Percentiles rank a stretch among this genome's conserved stretches.
phyloP scores from a whole-genome alignment of 169 alveolate species.

The Plasmodium blacklocki region DNA sequence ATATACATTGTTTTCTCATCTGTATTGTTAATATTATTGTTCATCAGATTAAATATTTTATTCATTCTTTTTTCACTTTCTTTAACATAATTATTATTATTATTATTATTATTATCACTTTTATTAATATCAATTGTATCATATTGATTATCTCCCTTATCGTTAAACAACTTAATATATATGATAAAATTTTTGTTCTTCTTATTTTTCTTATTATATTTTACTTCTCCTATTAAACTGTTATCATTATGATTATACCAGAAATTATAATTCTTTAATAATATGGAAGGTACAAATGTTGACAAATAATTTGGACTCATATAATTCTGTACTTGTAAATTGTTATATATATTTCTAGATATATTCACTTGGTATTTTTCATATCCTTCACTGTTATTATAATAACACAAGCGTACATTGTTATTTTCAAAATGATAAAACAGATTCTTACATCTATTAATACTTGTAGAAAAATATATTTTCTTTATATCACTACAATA shows the following conservation, averaged over 20 bases:
- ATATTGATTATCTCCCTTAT: not conserved
- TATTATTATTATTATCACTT: not conserved
- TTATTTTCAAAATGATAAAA: conserved; percentile 76
- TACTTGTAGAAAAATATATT: conserved; percentile 53
- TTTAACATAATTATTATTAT: not conserved
- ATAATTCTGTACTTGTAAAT: conserved; percentile 61
- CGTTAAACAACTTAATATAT: conserved; percentile 27
- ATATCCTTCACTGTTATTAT: conserved; percentile 34
- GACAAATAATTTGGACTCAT: conserved; percentile 46
- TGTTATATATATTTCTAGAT: conserved; percentile 71
- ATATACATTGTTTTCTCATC: not conserved
- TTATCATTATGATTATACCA: conserved; percentile 47
- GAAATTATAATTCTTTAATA: conserved; percentile 50
- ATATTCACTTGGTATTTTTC: conserved; percentile 47
- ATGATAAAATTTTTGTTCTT: conserved; percentile 63
- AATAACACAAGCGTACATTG: conserved; percentile 72
- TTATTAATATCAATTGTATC: not conserved
- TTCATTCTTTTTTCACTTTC: no score
- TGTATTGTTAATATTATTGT: not conserved
- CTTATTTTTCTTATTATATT: conserved; percentile 44
- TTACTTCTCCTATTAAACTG: conserved; percentile 69
- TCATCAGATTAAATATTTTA: not conserved
- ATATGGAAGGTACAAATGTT: conserved; percentile 51
- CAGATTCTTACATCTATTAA: conserved; percentile 70
- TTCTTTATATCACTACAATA: conserved; percentile 77